Evolutionary conservation across 805 yeast species (phyloP).

Genomic region (Candida manassasensis): DNA sequence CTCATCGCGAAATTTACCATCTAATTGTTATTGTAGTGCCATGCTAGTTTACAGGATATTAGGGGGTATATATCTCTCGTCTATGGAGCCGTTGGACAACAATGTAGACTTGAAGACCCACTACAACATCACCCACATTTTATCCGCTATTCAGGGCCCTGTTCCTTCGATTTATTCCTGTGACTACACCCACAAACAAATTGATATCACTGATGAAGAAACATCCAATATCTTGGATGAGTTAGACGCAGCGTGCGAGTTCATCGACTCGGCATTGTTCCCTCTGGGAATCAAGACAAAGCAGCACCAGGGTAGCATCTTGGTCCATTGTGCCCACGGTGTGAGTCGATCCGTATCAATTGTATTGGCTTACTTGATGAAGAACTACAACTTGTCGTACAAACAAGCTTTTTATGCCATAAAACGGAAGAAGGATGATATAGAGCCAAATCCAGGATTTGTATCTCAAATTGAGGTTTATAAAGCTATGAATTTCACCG

Average conservation of each 20-base stretch:
- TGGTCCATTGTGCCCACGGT: constrained; percentile 53
- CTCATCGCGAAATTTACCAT: constrained; percentile 6
- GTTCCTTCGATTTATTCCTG: constrained; percentile 48
- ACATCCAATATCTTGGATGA: constrained; percentile 59
- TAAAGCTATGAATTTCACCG: constrained; percentile 31
- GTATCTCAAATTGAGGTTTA: constrained; percentile 65
- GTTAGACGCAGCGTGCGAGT: constrained; percentile 57
- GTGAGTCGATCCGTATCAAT: constrained; percentile 45
- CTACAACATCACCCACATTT: constrained; percentile 61
- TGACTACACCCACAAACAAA: constrained; percentile 50
- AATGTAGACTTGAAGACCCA: constrained; percentile 46
- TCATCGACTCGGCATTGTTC: constrained; percentile 62
- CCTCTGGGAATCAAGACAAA: constrained; percentile 10
- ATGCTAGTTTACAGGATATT: constrained; percentile 50
- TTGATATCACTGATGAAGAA: constrained; percentile 70
- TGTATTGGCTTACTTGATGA: constrained; percentile 46
- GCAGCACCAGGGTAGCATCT: constrained; percentile 38
- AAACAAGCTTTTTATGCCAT: constrained; percentile 72
- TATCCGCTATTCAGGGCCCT: constrained; percentile 64
- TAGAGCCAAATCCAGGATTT: constrained; percentile 73
- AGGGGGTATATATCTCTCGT: constrained; percentile 77
- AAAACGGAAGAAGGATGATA: constrained; percentile 53
- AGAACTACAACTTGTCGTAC: constrained; percentile 48
- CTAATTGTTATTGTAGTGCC: constrained; percentile 1
- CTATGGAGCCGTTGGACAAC: constrained; percentile 59